phyloP scores from a whole-genome alignment of 208 protist genomes.

The Acanthamoeba castellanii region DNA sequence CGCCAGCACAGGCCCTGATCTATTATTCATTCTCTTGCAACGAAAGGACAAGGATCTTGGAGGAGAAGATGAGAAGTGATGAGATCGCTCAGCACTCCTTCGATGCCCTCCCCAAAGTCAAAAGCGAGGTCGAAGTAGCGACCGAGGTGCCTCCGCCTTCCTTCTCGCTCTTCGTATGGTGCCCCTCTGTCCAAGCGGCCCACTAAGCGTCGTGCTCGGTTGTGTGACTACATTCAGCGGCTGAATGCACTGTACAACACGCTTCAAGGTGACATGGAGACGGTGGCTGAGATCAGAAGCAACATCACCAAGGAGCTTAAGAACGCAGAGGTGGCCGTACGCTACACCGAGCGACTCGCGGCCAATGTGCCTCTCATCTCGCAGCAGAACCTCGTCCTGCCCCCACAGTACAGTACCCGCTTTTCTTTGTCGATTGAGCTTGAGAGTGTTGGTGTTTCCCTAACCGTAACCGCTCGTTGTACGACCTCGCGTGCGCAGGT shows the following conservation, averaged over 20 bases:
- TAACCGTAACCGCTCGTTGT: background rate
- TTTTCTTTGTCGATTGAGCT: background rate
- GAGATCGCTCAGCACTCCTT: conserved; percentile 62
- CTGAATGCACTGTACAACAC: conserved; percentile 55
- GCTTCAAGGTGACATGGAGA: conserved; percentile 52
- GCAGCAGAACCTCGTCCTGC: conserved; percentile 22
- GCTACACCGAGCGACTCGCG: background rate
- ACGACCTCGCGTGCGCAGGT: background rate
- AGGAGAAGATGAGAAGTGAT: conserved; percentile 64
- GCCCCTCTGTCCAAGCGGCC: too few species aligned
- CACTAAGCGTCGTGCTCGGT: too few species aligned
- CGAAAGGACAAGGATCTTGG: conserved; percentile 49
- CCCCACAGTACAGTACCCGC: background rate
- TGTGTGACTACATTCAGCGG: background rate
- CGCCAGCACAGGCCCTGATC: background rate
- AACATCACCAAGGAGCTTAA: conserved; percentile 64
- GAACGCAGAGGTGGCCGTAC: conserved; percentile 45
- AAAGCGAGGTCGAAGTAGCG: background rate
- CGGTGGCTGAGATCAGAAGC: conserved; percentile 29
- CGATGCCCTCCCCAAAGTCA: background rate
- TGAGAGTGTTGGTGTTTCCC: background rate
- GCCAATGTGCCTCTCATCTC: conserved; percentile 44
- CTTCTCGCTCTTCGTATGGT: background rate
- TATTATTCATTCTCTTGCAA: background rate
- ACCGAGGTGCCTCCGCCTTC: background rate